These are phyloP conservation scores for Penicillium steckii DNA, from an alignment of 495 filamentous ascomycete genomes.

Conservation along the genomic window DNA sequence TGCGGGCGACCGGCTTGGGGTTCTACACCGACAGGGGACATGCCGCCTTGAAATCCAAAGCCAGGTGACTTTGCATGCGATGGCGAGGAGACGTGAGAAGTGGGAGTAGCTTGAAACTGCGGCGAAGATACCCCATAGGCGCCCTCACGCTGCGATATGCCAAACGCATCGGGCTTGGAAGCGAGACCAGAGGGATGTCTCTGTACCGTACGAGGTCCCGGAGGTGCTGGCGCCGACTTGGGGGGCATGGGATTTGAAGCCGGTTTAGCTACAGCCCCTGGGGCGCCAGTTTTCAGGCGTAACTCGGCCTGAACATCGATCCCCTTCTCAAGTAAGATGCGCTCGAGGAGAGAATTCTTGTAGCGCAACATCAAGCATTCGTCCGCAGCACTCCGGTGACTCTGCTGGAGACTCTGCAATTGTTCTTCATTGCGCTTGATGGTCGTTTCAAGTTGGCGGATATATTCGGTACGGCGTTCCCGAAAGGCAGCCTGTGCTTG, in stretches of 20 bases:
- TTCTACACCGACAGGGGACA: constrained; percentile 68
- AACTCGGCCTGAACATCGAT: constrained; percentile 98
- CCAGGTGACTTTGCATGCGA: constrained; percentile 67
- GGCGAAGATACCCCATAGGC: constrained; percentile 49
- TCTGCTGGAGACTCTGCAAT: constrained; percentile 86
- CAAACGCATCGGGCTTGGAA: constrained; percentile 66
- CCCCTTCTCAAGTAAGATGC: constrained; percentile 94
- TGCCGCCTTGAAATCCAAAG: constrained; percentile 65
- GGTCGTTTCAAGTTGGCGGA: constrained; percentile 96
- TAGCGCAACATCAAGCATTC: constrained; percentile 98
- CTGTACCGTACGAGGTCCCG: constrained; percentile 46
- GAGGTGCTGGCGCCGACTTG: constrained; percentile 46
- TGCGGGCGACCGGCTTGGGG: constrained; percentile 54
- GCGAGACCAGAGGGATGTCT: constrained; percentile 69
- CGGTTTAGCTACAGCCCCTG: constrained; percentile 59
- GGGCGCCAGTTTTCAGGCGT: constrained; percentile 74
- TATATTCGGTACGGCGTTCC: constrained; percentile 96
- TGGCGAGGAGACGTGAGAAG: constrained; percentile 80
- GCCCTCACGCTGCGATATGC: constrained; percentile 51
- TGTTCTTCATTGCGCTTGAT: constrained; percentile 97
- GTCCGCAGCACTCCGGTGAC: constrained; percentile 90
- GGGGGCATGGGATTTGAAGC: constrained; percentile 35
- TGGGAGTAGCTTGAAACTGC: constrained; percentile 75
- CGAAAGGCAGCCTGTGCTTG: constrained; percentile 97
- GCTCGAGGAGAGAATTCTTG: constrained; percentile 94